A percentile compares a stretch with the other conserved stretches of the same genome.
phyloP scores from a whole-genome alignment of 148 eudicot species.

The Silene conica region DNA sequence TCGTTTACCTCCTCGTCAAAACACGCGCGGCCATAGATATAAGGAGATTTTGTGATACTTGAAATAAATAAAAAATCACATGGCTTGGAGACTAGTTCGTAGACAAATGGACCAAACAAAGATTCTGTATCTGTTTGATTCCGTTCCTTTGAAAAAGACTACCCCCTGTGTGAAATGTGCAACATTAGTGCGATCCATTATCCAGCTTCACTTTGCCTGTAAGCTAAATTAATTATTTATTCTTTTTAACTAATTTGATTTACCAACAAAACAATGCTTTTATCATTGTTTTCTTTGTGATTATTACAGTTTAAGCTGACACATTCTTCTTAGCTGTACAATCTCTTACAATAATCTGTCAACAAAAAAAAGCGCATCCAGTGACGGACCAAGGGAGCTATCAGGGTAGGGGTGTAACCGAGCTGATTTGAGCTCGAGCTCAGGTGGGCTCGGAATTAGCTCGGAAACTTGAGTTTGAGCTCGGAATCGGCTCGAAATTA shows the following conservation, averaged over 20 bases:
- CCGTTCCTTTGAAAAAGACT: background rate
- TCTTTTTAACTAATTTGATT: background rate
- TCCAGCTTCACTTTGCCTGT: slow-evolving; percentile 11
- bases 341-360: background rate
- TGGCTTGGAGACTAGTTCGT: background rate
- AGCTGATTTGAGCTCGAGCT: too few relatives aligned
- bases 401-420: too few relatives aligned
- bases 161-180: background rate
- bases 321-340: slow-evolving; percentile 26
- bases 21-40: too few relatives aligned
- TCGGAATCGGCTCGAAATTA: too few relatives aligned
- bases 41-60: too few relatives aligned
- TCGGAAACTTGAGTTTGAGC: too few relatives aligned
- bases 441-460: too few relatives aligned
- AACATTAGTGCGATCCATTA: slow-evolving; percentile 27
- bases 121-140: slow-evolving; percentile 16
- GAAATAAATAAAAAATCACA: too few relatives aligned
- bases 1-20: too few relatives aligned
- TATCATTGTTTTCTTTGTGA: background rate
- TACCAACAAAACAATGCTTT: slow-evolving; percentile 6
- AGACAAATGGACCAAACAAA: background rate
- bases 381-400: too few relatives aligned
- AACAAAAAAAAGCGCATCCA: background rate
- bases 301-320: slow-evolving; percentile 18
- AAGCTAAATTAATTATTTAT: background rate